A percentile compares a stretch with the other conserved stretches of the same genome.
These are phyloP conservation scores for Bacidia gigantensis DNA, from an alignment of 495 filamentous ascomycete genomes.

Conservation along the genomic window DNA sequence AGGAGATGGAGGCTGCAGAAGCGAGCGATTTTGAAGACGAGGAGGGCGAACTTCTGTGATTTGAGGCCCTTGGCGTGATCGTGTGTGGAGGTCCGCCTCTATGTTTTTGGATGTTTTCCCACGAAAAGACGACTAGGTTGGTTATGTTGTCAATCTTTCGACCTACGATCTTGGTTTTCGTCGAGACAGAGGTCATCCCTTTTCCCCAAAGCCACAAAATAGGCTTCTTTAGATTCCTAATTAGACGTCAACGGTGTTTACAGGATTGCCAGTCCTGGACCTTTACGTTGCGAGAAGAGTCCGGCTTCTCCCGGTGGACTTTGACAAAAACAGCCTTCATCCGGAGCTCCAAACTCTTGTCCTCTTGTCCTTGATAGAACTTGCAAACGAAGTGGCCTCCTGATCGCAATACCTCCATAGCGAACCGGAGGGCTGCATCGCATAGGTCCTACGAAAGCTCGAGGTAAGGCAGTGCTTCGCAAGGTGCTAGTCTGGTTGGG, in stretches of 20 bases:
- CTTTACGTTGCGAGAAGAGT: constrained; percentile 73
- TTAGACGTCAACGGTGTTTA: not conserved
- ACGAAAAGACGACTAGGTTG: no score
- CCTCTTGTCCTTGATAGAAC: constrained; percentile 84
- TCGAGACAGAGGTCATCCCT: constrained; percentile 27
- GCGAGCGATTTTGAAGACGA: constrained; percentile 33
- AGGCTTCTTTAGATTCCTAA: constrained; percentile 84
- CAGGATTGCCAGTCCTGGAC: not conserved
- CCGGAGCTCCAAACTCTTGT: constrained; percentile 58
- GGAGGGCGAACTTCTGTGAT: constrained; percentile 24
- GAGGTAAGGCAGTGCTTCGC: no score
- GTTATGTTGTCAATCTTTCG: not conserved
- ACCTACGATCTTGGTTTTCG: constrained; percentile 20
- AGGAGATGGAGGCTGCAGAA: constrained; percentile 45
- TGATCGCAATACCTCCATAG: constrained; percentile 64
- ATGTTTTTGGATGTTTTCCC: no score
- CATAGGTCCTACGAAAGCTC: constrained; percentile 62
- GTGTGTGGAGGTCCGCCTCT: no score
- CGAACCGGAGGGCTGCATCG: constrained; percentile 66
- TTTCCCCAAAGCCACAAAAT: constrained; percentile 63
- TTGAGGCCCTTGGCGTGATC: no score
- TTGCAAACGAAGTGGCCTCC: constrained; percentile 92
- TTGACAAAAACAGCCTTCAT: constrained; percentile 61
- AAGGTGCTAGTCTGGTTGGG: constrained; percentile 2
- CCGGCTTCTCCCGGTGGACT: constrained; percentile 77